These are phyloP conservation scores for Claviceps digitariae DNA, from an alignment of 2,329 filamentous ascomycete species.

Conservation along the genomic window DNA sequence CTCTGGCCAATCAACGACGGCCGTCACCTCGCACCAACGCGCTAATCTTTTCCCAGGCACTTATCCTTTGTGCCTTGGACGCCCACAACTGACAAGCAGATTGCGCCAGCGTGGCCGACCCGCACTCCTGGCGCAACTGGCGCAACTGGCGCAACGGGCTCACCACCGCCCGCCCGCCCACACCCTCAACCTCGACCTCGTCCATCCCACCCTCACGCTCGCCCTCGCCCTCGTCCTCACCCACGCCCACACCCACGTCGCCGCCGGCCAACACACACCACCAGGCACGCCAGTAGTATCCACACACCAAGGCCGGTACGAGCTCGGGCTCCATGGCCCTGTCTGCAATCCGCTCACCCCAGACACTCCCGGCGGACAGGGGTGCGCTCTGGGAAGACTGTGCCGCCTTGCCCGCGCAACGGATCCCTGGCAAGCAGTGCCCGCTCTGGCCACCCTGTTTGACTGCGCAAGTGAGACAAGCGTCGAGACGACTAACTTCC, in stretches of 20 bases:
- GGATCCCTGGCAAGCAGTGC: conserved; percentile 7
- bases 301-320: conserved; percentile 5
- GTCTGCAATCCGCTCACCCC: conserved; percentile 7
- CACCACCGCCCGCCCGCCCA: background rate
- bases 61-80: background rate
- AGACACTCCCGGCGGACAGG: conserved; percentile 2
- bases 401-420: conserved; percentile 7
- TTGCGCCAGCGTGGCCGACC: background rate
- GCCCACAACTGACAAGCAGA: background rate
- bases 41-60: background rate
- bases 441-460: conserved; percentile 19
- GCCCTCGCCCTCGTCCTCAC: background rate
- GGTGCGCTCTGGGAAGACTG: conserved; percentile 3
- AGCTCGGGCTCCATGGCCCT: conserved; percentile 6
- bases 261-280: background rate
- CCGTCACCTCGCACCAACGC: background rate
- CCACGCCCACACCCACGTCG: background rate
- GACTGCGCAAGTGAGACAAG: conserved; percentile 38
- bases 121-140: too few relatives aligned
- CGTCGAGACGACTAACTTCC: conserved; percentile 17
- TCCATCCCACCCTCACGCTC: background rate
- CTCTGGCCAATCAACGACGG: background rate
- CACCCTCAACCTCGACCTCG: background rate
- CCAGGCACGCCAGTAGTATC: conserved; percentile 4
- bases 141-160: background rate